phyloP scores from a whole-genome alignment of 2,329 filamentous ascomycete genomes.

The Epichloe amarillans region DNA sequence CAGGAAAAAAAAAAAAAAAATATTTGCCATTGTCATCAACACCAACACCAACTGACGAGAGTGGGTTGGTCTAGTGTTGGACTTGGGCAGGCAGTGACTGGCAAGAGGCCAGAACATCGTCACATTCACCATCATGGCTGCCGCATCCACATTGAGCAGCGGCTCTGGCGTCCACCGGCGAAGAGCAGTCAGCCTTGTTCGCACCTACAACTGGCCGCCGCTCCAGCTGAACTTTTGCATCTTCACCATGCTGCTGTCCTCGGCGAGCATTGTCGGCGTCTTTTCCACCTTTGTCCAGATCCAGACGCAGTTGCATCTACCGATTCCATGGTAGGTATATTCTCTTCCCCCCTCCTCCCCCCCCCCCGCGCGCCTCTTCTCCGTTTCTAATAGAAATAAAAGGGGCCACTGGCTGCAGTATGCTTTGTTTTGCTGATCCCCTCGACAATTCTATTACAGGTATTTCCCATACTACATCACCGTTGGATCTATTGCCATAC shows the following conservation, averaged over 20 bases:
- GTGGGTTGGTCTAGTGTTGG: no score
- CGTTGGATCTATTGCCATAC: slow-evolving; percentile 42
- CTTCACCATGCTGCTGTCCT: slow-evolving; percentile 48
- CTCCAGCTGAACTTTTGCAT: slow-evolving; percentile 55
- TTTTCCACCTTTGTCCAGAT: slow-evolving; percentile 46
- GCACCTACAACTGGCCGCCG: slow-evolving; percentile 57
- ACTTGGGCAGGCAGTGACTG: no score
- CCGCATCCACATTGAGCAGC: slow-evolving; percentile 14
- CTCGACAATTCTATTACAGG: slow-evolving; percentile 24
- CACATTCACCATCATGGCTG: neutral
- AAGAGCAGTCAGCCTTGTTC: slow-evolving; percentile 30
- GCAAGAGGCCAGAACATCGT: no score
- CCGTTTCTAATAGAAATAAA: no score
- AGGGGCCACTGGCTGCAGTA: no score
- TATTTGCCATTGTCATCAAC: no score
- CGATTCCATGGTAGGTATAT: slow-evolving; percentile 43
- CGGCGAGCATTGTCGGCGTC: slow-evolving; percentile 46
- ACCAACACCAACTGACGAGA: no score
- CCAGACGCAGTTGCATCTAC: slow-evolving; percentile 40
- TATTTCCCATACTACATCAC: slow-evolving; percentile 56
- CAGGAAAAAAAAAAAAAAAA: no score
- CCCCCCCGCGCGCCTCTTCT: no score
- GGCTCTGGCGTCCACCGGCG: slow-evolving; percentile 31
- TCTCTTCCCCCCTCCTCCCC: neutral
- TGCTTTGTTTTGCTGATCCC: no score